Base-by-base conservation (phyloP, 2,329 filamentous ascomycete species). In the Xylaria sp. region DNA sequence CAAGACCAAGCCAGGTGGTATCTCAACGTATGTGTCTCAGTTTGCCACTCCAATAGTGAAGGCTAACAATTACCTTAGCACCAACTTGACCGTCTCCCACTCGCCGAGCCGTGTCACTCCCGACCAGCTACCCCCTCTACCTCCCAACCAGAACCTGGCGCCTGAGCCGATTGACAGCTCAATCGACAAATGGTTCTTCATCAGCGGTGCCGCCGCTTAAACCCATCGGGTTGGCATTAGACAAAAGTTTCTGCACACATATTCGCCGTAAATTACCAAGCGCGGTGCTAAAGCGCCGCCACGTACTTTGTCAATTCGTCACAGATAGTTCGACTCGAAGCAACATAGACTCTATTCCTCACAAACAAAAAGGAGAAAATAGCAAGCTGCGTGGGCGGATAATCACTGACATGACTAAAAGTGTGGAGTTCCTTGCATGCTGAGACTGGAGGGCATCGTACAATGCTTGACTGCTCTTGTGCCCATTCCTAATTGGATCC, bases 151-250 rank as follows among this genome's bases (percentile, higher is more conserved):
- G 89, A 91, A 97, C 79, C 86, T 97, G 68, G 82, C 88, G 65
- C 90, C 96, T 70, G 95, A 91, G 74, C 94, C 95, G 79, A 97
- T 99, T 78, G 96, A 99, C 81, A 89, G 90, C 81, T 97, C 91
- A 84, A 97, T 98, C 80, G 96, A 99, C 90, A 99, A 99, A 91
- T 99, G 96, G 96, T 99, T 99, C 92, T 99, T 98, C 90, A 99
- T 99, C 85, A 97, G 94, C 82, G 96, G 96, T 83, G 96, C 96
- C 80, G 93, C 94, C 77, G 87, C 91, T 78, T 95, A 92, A 85
- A 77, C 51, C 56, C 67, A 49, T 33, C 52, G 46, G 18, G 57
- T 69, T 66, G 75, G 72, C 66, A 71, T 71, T 78, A 80, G 77
- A 77, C 72, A 78, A 77, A 74, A 76, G 56, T 58, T 48, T 66